Evolutionary conservation across 2,329 filamentous ascomycete genomes (phyloP), one percentile per base, ranked within the genome.

Genomic region (Diaporthe velutina): DNA sequence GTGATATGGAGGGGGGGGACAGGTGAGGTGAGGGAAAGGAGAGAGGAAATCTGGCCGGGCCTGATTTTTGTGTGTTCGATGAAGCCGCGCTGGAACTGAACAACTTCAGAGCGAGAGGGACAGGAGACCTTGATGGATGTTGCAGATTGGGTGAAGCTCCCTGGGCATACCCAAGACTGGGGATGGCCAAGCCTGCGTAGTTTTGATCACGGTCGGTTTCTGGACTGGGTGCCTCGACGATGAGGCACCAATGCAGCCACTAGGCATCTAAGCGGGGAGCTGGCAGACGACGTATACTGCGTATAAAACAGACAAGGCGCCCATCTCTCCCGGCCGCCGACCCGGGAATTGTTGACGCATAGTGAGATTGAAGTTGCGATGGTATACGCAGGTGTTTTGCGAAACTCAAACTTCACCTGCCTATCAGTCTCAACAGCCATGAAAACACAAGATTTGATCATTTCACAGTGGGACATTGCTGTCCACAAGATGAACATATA

Each of bases 61-160:
- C 64, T 70, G 52, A 70, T 70, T 61, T 73, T 74, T 70, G 64
- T 60, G 72, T 70, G 61, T 70, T 70, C 61, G 52, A 45, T 52
- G 72, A 61, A 30, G 70, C 72, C 54, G 48, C 22, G 66, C 64
- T 70, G 66, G 64, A 70, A 74, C 54, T 68, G 55, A 71, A 61
- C 52, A 71, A 61, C 66, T 72, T 64, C 57, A 72, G 57, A 64
- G 70, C 70, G 70, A 72, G 70, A 61, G 57, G 70, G 60, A 54
- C 57, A 64, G 57, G 70, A 72, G 70, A 72, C 70, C 64, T 72
- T 64, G 70, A 72, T 72, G 70, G 70, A 72, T 72, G 70, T 72
- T 72, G 70, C 70, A 72, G 70, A 72, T 72, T 72, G 70, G 70
- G 70, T 72, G 70, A 72, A 72, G 70, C 70, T 72, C 70, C 48